phyloP scores from a whole-genome alignment of 306 rosid species.

The Fragaria iinumae region DNA sequence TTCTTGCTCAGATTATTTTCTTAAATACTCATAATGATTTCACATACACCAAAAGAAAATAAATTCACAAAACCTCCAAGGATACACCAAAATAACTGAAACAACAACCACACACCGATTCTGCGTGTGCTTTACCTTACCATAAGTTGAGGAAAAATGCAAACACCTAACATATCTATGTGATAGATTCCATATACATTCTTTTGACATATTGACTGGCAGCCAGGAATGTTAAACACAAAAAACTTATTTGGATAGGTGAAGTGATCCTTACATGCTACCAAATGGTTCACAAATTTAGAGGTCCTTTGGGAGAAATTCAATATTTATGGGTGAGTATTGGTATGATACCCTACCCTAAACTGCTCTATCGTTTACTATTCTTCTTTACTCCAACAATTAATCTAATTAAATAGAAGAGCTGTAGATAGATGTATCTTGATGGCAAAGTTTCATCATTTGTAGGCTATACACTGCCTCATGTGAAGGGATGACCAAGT shows the following conservation, averaged over 20 bases:
- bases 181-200: not conserved
- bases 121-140: not conserved
- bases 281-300: not conserved
- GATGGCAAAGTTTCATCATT: not conserved
- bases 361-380: not conserved
- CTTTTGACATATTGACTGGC: not conserved
- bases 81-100: not conserved
- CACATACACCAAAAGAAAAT: not conserved
- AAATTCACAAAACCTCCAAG: not conserved
- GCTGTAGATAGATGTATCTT: not conserved
- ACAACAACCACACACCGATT: not conserved
- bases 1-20: conserved; percentile 24
- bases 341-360: not conserved
- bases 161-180: not conserved
- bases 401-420: not conserved
- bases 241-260: not conserved
- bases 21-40: not conserved
- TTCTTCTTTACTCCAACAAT: not conserved
- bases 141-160: not conserved
- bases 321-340: not conserved
- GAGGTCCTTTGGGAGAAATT: not conserved
- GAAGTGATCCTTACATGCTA: not conserved
- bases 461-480: not conserved
- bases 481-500: not conserved
- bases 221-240: not conserved